A percentile compares a stretch with the other conserved stretches of the same genome.
phyloP scores from a whole-genome alignment of 371 early-diverging fungal species.

The Apophysomyces ossiformis region DNA sequence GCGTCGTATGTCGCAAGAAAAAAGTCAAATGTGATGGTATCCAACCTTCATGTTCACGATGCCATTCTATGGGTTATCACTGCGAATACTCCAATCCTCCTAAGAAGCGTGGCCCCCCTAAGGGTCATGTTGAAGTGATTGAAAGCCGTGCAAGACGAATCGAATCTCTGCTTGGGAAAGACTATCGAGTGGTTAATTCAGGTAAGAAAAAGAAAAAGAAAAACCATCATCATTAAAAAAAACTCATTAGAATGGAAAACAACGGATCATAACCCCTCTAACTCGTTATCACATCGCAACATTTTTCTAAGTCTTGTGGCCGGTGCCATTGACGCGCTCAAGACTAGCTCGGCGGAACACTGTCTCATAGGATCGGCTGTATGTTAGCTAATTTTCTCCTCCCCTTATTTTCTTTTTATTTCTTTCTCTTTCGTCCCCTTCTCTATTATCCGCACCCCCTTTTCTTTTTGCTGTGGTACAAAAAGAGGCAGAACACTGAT shows the following conservation, averaged over 20 bases:
- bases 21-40: constrained; percentile 57
- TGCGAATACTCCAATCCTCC: constrained; percentile 53
- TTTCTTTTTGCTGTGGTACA: neutral
- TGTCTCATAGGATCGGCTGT: constrained; percentile 24
- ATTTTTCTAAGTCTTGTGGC: constrained; percentile 15
- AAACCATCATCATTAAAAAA: no score
- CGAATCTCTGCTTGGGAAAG: constrained; percentile 58
- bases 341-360: neutral
- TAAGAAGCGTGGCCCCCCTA: constrained; percentile 72
- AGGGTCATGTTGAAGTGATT: constrained; percentile 77
- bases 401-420: neutral
- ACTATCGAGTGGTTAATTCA: neutral
- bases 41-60: constrained; percentile 51
- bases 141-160: constrained; percentile 71
- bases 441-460: neutral
- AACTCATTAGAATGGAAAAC: neutral
- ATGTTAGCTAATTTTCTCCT: constrained; percentile 17
- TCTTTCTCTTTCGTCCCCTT: neutral
- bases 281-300: constrained; percentile 3
- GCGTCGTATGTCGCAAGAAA: constrained; percentile 52
- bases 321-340: constrained; percentile 13
- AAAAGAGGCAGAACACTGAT: constrained; percentile 41
- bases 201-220: neutral
- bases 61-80: constrained; percentile 34
- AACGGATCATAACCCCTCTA: neutral